phyloP scores from a whole-genome alignment of 1,139 yeast genomes.

The Sugiyamaella neomexicana region DNA sequence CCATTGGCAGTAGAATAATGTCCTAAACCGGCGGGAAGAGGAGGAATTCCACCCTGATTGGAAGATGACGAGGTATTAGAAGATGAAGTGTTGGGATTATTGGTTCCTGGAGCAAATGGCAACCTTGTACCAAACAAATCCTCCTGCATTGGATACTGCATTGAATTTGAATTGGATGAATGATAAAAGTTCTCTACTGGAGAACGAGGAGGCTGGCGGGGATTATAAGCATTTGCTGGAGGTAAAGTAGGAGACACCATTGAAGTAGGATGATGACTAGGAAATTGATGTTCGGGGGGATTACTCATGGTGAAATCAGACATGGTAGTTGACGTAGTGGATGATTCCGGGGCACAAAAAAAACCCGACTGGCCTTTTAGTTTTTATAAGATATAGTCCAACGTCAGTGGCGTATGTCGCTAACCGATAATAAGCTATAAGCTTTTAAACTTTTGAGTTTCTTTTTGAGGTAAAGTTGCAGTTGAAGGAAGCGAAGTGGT shows the following conservation, averaged over 20 bases:
- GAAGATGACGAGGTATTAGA: too few relatives aligned
- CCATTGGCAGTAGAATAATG: conserved; percentile 10
- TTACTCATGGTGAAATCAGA: conserved; percentile 21
- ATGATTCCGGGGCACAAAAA: too few relatives aligned
- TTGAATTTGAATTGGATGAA: conserved; percentile 5
- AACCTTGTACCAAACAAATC: conserved; percentile 13
- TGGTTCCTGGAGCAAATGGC: not conserved
- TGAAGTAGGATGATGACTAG: conserved; percentile 9
- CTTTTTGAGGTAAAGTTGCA: too few relatives aligned
- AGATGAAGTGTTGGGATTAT: not conserved
- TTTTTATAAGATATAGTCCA: not conserved
- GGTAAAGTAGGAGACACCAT: conserved; percentile 9
- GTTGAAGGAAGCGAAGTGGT: too few relatives aligned
- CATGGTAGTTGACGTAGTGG: conserved; percentile 5
- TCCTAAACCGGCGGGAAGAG: conserved; percentile 5
- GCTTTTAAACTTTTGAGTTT: too few relatives aligned
- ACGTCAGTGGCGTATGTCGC: not conserved
- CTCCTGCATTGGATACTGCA: conserved; percentile 14
- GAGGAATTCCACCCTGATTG: not conserved
- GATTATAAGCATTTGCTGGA: conserved; percentile 11
- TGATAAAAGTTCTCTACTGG: conserved; percentile 20
- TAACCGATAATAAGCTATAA: too few relatives aligned
- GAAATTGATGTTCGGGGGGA: conserved; percentile 19
- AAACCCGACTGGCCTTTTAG: too few relatives aligned
- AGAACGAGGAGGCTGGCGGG: conserved; percentile 22